Conservation (phyloP, 169 alveolate genomes). For the Plasmodium billcollinsi region DNA sequence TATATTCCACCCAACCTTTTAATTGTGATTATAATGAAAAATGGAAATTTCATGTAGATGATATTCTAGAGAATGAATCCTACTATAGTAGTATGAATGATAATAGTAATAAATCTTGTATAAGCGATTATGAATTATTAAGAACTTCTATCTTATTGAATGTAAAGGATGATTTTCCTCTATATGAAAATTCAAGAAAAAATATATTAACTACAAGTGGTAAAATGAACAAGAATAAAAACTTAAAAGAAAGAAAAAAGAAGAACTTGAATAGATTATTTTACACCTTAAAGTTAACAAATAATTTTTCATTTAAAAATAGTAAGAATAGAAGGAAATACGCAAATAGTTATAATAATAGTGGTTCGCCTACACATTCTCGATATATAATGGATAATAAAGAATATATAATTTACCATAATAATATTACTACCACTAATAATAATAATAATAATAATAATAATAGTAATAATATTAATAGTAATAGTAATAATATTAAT, state of each 20-base stretch:
- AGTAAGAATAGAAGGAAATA: conserved; percentile 1
- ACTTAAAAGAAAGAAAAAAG: conserved; percentile 13
- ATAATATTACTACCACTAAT: neutral
- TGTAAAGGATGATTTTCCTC: conserved; percentile 1
- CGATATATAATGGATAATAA: neutral
- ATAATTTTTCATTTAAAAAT: conserved; percentile 12
- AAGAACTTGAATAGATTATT: conserved; percentile 42
- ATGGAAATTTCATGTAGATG: neutral
- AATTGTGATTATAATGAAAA: neutral
- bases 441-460: neutral
- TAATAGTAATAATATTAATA: neutral
- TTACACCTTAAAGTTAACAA: conserved; percentile 30
- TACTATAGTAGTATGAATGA: neutral
- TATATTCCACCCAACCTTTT: neutral
- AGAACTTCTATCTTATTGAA: neutral
- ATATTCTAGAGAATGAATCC: conserved; percentile 8
- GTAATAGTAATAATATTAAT: neutral
- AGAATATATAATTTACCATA: neutral
- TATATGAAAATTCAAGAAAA: conserved; percentile 17
- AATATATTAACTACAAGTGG: conserved; percentile 5
- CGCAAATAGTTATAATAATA: neutral
- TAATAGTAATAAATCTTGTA: conserved; percentile 9
- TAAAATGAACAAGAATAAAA: conserved; percentile 1
- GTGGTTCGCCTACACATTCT: neutral
- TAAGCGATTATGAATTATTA: too few relatives aligned